phyloP scores from a whole-genome alignment of 257 asterid genomes.

The Rauvolfia tetraphylla region DNA sequence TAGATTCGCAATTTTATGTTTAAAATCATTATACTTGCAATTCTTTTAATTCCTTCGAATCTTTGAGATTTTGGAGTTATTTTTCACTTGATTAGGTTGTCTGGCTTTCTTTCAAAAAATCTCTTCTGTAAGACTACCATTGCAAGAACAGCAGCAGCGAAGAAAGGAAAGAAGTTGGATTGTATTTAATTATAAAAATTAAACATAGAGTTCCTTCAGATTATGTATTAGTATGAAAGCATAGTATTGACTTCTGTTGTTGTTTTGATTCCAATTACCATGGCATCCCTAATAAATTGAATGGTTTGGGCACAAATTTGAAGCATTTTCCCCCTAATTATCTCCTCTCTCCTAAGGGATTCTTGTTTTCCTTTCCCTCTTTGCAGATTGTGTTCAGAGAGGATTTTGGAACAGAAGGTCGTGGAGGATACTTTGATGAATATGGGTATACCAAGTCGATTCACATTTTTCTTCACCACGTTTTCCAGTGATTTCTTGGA shows the following conservation, averaged over 20 bases:
- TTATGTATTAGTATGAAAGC: not conserved
- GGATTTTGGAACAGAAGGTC: conserved; percentile 99
- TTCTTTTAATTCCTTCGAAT: not conserved
- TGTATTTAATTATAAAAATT: not conserved
- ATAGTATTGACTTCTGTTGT: not conserved
- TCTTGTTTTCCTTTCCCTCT: conserved; percentile 12
- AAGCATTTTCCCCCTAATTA: not conserved
- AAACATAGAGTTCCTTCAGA: not conserved
- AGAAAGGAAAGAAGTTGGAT: not conserved
- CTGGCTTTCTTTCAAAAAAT: not conserved
- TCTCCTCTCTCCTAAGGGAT: conserved; percentile 3
- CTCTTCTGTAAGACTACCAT: not conserved
- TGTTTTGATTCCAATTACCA: not conserved
- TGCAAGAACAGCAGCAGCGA: not conserved
- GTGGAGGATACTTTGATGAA: conserved; percentile 98
- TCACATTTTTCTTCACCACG: conserved; percentile 9
- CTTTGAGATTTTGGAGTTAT: not conserved
- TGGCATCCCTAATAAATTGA: not conserved
- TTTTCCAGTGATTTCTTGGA: not conserved
- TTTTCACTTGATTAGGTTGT: not conserved
- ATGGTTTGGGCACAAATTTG: not conserved
- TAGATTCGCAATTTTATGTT: not conserved
- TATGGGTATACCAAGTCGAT: conserved; percentile 65
- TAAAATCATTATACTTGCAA: not conserved
- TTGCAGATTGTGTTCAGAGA: conserved; percentile 94